These are phyloP conservation scores for Eimeria necatrix DNA, from an alignment of 169 alveolate genomes.

Conservation along the genomic window DNA sequence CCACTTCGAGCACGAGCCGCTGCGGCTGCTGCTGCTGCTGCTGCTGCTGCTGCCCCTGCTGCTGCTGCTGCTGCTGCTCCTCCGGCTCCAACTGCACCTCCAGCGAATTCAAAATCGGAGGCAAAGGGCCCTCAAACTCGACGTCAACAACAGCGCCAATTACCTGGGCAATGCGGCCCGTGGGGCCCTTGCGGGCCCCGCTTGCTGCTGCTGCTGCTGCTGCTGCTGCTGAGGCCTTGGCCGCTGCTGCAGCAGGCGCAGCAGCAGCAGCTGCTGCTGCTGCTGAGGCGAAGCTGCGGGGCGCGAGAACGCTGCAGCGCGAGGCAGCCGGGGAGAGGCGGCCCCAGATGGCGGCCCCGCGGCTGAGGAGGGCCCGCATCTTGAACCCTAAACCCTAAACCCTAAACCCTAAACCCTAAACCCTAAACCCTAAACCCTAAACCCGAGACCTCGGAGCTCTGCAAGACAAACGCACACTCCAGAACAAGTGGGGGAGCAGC, in stretches of 20 bases:
- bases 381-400: conserved; percentile 50
- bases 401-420: not conserved
- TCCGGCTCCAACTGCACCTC: conserved; percentile 89
- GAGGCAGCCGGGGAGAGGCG: not conserved
- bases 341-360: conserved; percentile 38
- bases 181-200: conserved; percentile 54
- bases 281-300: conserved; percentile 6
- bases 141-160: conserved; percentile 99
- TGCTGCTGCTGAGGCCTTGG: not conserved
- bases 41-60: conserved; percentile 17
- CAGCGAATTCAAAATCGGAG: conserved; percentile 96
- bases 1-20: conserved; percentile 96
- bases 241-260: conserved; percentile 65
- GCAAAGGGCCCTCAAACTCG: conserved; percentile 96
- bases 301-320: not conserved
- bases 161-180: conserved; percentile 96
- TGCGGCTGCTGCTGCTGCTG: conserved; percentile 87
- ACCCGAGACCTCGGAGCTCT: not conserved
- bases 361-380: conserved; percentile 56
- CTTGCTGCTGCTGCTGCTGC: conserved; percentile 66
- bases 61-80: conserved; percentile 56
- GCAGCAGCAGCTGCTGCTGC: conserved; percentile 29
- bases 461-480: not conserved
- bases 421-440: not conserved
- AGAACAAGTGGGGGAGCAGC: not conserved